Evolutionary conservation across 306 rosid genomes (phyloP).

Genomic region (Cicer chorassanicum): DNA sequence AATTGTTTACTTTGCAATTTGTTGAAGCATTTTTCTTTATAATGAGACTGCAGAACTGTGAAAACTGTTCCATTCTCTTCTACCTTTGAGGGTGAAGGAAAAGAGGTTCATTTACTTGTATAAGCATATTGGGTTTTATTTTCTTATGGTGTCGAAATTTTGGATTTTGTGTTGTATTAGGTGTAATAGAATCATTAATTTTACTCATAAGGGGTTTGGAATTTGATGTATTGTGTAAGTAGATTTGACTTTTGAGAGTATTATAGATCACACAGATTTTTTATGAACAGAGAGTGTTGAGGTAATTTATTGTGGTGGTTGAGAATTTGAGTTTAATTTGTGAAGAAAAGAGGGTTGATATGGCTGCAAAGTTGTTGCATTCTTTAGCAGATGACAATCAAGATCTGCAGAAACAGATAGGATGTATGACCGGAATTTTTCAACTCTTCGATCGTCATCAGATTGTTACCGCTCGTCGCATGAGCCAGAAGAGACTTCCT

Average conservation of each 20-base stretch:
- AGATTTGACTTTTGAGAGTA: slow-evolving; percentile 49
- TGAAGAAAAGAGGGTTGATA: slow-evolving; percentile 49
- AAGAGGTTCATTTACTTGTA: slow-evolving; percentile 31
- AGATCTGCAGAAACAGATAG: slow-evolving; percentile 95
- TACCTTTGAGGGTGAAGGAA: slow-evolving; percentile 35
- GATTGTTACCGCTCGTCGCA: slow-evolving; percentile 56
- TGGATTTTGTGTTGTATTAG: slow-evolving; percentile 33
- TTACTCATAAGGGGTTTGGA: slow-evolving; percentile 42
- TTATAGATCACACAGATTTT: slow-evolving; percentile 12
- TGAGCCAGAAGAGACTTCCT: slow-evolving; percentile 72
- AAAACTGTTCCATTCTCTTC: slow-evolving; percentile 48
- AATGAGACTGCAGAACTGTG: slow-evolving; percentile 22
- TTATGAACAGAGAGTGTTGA: slow-evolving; percentile 45
- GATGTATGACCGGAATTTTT: slow-evolving; percentile 91
- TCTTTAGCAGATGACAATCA: slow-evolving; percentile 92
- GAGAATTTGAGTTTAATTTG: slow-evolving; percentile 34
- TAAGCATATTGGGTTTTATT: slow-evolving; percentile 38
- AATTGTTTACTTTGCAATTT: slow-evolving; percentile 12
- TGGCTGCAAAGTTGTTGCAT: slow-evolving; percentile 90
- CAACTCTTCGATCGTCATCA: slow-evolving; percentile 85
- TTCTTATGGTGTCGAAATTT: slow-evolving; percentile 40
- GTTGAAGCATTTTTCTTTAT: slow-evolving; percentile 2
- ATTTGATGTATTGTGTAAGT: slow-evolving; percentile 42
- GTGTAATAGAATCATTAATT: slow-evolving; percentile 17
- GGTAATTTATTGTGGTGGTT: slow-evolving; percentile 34